Evolutionary conservation across 2,329 filamentous ascomycete species (phyloP).

Genomic region (Malbranchea zuffiana): DNA sequence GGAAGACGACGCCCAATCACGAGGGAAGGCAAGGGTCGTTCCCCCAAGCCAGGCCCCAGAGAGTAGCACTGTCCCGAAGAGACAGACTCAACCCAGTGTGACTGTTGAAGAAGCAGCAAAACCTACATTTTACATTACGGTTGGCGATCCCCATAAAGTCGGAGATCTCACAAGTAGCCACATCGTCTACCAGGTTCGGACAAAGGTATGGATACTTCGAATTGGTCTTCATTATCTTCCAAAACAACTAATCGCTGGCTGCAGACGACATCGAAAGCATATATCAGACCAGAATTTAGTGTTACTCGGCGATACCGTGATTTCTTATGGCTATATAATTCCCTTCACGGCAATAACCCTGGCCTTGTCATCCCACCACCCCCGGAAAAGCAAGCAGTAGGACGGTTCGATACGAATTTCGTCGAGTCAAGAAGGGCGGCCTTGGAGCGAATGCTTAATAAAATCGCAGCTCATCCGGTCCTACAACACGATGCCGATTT

Average conservation of each 20-base stretch:
- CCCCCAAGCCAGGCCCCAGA: slow-evolving; percentile 47
- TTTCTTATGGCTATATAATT: slow-evolving; percentile 95
- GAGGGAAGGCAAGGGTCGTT: slow-evolving; percentile 52
- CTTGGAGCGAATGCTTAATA: slow-evolving; percentile 95
- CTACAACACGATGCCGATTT: slow-evolving; percentile 87
- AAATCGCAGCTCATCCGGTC: slow-evolving; percentile 77
- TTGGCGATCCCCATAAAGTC: slow-evolving; percentile 96
- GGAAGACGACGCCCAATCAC: slow-evolving; percentile 53
- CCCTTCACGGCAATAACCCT: slow-evolving; percentile 85
- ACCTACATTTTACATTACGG: slow-evolving; percentile 77
- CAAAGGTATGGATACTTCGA: slow-evolving; percentile 55
- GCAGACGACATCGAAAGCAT: slow-evolving; percentile 90
- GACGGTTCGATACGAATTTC: slow-evolving; percentile 91
- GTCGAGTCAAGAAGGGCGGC: slow-evolving; percentile 86
- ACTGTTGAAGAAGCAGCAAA: slow-evolving; percentile 89
- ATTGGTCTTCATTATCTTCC: not conserved
- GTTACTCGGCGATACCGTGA: slow-evolving; percentile 91
- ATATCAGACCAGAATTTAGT: slow-evolving; percentile 81
- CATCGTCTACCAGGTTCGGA: slow-evolving; percentile 92
- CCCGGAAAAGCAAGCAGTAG: slow-evolving; percentile 94
- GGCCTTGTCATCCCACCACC: slow-evolving; percentile 91
- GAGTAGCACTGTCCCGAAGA: slow-evolving; percentile 36
- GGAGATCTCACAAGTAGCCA: slow-evolving; percentile 94
- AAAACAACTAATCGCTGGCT: not conserved
- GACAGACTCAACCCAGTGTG: slow-evolving; percentile 61